These are phyloP conservation scores for Alternaria ethzedia DNA, from an alignment of 2,329 filamentous ascomycete species.

Conservation along the genomic window DNA sequence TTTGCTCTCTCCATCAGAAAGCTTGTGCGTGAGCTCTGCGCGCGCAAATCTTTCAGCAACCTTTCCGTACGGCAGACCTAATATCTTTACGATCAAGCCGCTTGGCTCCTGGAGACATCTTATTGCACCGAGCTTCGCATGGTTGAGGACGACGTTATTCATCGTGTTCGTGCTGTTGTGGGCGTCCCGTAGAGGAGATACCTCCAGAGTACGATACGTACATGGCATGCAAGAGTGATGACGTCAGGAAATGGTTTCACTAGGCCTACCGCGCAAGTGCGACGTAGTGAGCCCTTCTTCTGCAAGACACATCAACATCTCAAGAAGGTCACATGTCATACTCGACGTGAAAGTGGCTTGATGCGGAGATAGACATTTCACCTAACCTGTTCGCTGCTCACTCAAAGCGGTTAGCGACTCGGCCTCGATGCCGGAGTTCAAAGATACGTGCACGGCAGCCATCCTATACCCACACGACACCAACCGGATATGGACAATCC, in stretches of 20 bases:
- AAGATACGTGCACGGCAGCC: background rate
- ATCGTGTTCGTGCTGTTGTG: background rate
- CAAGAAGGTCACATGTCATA: background rate
- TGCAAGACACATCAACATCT: background rate
- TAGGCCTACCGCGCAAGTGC: background rate
- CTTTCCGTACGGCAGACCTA: constrained; percentile 19
- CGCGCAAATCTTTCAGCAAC: constrained; percentile 19
- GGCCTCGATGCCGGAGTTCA: background rate
- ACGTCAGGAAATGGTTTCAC: constrained; percentile 3
- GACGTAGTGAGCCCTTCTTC: background rate
- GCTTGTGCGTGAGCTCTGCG: constrained; percentile 8
- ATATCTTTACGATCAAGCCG: constrained; percentile 8
- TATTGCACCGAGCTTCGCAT: constrained; percentile 16
- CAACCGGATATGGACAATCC: background rate
- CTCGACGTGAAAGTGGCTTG: background rate
- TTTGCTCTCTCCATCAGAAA: background rate
- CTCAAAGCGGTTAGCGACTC: background rate
- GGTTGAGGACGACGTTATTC: constrained; percentile 6
- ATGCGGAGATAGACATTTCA: background rate
- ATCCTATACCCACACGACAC: background rate
- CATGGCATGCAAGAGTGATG: background rate
- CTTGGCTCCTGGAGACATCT: constrained; percentile 6
- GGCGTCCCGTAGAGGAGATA: background rate
- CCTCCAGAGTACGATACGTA: background rate
- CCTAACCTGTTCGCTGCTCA: background rate